These are phyloP conservation scores for Rehmannia glutinosa DNA, from an alignment of 257 asterid species.

Conservation along the genomic window DNA sequence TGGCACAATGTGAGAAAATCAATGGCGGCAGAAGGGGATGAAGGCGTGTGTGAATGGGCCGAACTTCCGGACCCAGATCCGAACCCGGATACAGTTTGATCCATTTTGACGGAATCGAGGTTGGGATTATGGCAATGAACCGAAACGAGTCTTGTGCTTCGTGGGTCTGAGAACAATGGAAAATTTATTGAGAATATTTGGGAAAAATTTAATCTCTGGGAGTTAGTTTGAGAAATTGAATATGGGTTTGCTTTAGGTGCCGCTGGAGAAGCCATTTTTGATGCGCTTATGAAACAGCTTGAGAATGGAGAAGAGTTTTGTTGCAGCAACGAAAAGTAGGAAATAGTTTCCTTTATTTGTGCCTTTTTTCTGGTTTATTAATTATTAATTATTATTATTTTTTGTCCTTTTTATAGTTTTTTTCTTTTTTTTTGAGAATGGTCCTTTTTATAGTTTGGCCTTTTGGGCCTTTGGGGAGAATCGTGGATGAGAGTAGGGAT, in stretches of 20 bases:
- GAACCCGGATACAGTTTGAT: constrained; percentile 27
- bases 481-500: too few species aligned
- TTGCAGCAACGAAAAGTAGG: not conserved
- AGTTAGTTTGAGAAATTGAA: constrained; percentile 2
- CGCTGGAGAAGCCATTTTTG: constrained; percentile 35
- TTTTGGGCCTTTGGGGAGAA: not conserved
- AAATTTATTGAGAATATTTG: constrained; percentile 31
- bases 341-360: not conserved
- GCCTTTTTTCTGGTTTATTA: not conserved
- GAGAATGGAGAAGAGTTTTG: not conserved
- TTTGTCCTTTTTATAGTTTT: not conserved
- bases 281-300: not conserved
- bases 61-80: constrained; percentile 37
- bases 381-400: not conserved
- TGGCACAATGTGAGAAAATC: constrained; percentile 93
- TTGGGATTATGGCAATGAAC: constrained; percentile 47
- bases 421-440: too few species aligned
- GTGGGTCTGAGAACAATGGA: constrained; percentile 33
- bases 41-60: constrained; percentile 25
- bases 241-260: constrained; percentile 27
- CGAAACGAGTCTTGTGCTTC: constrained; percentile 38
- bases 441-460: too few species aligned
- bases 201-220: constrained; percentile 13
- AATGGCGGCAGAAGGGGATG: constrained; percentile 64
- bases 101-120: constrained; percentile 50